Base-by-base conservation (phyloP, 768 basidiomycete genomes). In the Suillus bovinus region DNA sequence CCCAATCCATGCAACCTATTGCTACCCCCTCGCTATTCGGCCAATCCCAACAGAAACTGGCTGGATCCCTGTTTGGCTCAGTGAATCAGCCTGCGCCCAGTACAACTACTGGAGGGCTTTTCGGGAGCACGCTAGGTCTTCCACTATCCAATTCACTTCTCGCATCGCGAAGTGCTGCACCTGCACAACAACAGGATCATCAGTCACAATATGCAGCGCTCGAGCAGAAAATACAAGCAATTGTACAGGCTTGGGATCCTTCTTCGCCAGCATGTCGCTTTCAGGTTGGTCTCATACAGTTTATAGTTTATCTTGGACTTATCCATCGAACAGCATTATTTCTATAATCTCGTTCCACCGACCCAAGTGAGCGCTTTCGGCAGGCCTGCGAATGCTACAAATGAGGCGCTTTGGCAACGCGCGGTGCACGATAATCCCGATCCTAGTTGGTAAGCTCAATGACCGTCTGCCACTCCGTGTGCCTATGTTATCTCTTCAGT, bases 261-360 rank as follows among this genome's bases (percentile, higher is more conserved):
- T 66, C 73, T 24, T 88, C 87, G 0, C 80, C 86, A 3, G 80
- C 85, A 47, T 93, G 93, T 72, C 82, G 88, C 53, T 95, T 95
- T 74, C 93, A 94, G 78, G 92, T 93, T 63, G 52, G 81, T 71
- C 39, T 62, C 57, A 11, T 58, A 17, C 11, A 22, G 63, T 33
- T 44, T 20, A 16, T 27, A 16, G 9, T 56, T 20, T 29, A 59
- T 8, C 20, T 13, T 46, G 38, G 9, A 38, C 58, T 69, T 44
- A 65, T 14, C 36, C 36, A 10, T 50, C 7, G 44, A 16, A 41
- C 60, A 94, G 92, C 84, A 91, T 65, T 86, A 85, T 65, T 95
- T 95, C 67, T 94, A 95, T 72, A 94, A 94, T 67, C 77, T 91
- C 16, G 91, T 94, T 5, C 86, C 90, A 67, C 90, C 91, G 0